These are phyloP conservation scores for Aspergillaceae sp. DNA, from an alignment of 2,329 filamentous ascomycete genomes.

Conservation along the genomic window DNA sequence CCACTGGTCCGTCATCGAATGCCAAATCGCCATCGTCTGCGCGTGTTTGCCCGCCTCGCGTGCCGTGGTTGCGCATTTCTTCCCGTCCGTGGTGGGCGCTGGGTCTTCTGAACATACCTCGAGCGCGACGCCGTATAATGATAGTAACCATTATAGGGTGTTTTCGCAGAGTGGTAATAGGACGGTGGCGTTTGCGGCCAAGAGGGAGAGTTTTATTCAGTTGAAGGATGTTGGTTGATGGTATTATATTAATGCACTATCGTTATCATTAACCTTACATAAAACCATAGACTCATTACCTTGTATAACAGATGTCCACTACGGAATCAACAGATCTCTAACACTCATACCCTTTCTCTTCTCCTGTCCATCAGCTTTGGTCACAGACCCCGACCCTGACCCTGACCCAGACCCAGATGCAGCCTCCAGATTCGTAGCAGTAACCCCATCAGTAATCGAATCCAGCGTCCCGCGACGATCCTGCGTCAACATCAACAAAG, in stretches of 20 bases:
- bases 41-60: slow-evolving; percentile 19
- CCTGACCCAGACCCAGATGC: slow-evolving; percentile 2
- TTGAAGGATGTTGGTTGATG: background rate
- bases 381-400: slow-evolving; percentile 2
- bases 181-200: background rate
- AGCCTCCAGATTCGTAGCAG: slow-evolving; percentile 2
- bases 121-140: too few relatives aligned
- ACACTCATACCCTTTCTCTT: slow-evolving; percentile 47
- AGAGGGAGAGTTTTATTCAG: background rate
- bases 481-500: slow-evolving; percentile 76
- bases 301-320: background rate
- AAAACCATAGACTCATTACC: too few relatives aligned
- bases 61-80: slow-evolving; percentile 13
- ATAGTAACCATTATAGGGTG: too few relatives aligned
- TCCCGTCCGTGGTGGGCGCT: slow-evolving; percentile 4
- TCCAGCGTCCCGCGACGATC: slow-evolving; percentile 54
- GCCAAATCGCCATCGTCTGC: slow-evolving; percentile 18
- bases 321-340: slow-evolving; percentile 46
- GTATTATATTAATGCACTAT: background rate
- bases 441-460: slow-evolving; percentile 19
- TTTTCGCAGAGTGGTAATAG: background rate
- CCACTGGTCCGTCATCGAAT: slow-evolving; percentile 22
- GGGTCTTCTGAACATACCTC: too few relatives aligned
- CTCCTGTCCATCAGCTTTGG: slow-evolving; percentile 11
- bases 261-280: too few relatives aligned